phyloP scores from a whole-genome alignment of 2,329 filamentous ascomycete species.

The Zasmidium cellare region DNA sequence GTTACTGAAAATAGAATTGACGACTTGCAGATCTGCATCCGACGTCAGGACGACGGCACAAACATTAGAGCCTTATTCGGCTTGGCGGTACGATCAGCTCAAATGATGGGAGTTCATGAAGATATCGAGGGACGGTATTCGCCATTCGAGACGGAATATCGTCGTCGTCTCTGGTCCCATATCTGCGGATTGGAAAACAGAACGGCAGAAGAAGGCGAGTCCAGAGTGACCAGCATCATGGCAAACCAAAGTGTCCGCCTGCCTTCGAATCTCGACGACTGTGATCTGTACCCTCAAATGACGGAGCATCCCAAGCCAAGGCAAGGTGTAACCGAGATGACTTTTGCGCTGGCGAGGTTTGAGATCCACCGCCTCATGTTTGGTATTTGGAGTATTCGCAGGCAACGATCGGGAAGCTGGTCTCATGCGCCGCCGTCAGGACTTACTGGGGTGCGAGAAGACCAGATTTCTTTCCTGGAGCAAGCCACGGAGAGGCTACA shows the following conservation, averaged over 20 bases:
- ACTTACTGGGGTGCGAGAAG: slow-evolving; percentile 7
- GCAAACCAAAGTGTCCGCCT: slow-evolving; percentile 20
- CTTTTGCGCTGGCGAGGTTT: slow-evolving; percentile 24
- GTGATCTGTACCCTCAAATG: slow-evolving; percentile 24
- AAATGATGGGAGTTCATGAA: slow-evolving; percentile 21
- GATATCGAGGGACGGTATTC: slow-evolving; percentile 17
- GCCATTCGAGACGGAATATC: slow-evolving; percentile 23
- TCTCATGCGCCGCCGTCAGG: not conserved
- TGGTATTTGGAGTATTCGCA: slow-evolving; percentile 16
- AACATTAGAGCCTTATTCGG: slow-evolving; percentile 20
- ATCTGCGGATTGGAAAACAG: slow-evolving; percentile 27
- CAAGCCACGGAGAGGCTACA: slow-evolving; percentile 15
- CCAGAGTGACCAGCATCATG: slow-evolving; percentile 23
- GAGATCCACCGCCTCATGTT: slow-evolving; percentile 23
- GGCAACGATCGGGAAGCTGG: slow-evolving; percentile 3
- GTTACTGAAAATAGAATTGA: not conserved
- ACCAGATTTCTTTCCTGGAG: slow-evolving; percentile 19
- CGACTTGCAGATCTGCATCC: slow-evolving; percentile 18
- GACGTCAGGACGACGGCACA: slow-evolving; percentile 14
- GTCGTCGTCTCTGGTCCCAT: slow-evolving; percentile 26
- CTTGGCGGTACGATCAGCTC: slow-evolving; percentile 22
- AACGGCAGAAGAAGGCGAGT: slow-evolving; percentile 26
- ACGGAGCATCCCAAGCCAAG: slow-evolving; percentile 19
- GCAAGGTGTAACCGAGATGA: slow-evolving; percentile 27
- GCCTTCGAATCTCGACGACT: slow-evolving; percentile 30